phyloP scores from a whole-genome alignment of 257 asterid genomes.

The Ligustrum vulgare region DNA sequence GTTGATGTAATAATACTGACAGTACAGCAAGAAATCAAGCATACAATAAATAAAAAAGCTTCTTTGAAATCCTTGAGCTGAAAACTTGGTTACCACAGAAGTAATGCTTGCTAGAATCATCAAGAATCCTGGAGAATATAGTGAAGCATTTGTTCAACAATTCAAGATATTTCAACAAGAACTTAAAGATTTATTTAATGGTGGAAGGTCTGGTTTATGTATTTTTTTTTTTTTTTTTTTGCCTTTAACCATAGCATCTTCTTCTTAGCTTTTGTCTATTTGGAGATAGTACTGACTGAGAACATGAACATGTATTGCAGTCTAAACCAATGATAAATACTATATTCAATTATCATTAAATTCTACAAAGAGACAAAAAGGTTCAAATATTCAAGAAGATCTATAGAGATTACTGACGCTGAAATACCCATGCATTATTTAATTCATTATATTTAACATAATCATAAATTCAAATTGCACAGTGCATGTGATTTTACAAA shows the following conservation, averaged over 20 bases:
- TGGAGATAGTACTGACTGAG: neutral
- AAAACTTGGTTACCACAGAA: conserved; percentile 90
- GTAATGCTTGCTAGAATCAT: conserved; percentile 92
- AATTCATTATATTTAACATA: too few species aligned
- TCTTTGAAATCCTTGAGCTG: conserved; percentile 96
- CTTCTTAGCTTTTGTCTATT: neutral
- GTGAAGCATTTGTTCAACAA: conserved; percentile 76
- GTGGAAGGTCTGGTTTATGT: conserved; percentile 74
- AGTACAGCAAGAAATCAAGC: conserved; percentile 96
- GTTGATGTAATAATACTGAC: conserved; percentile 28
- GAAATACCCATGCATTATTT: too few species aligned
- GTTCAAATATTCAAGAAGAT: too few species aligned
- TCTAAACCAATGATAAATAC: too few species aligned
- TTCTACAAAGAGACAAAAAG: too few species aligned
- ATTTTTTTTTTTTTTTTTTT: neutral
- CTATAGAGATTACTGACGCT: too few species aligned
- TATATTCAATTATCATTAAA: too few species aligned
- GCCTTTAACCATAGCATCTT: neutral
- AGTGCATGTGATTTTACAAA: too few species aligned
- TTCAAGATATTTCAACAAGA: conserved; percentile 87
- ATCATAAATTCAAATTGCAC: too few species aligned
- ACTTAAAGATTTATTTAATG: conserved; percentile 96
- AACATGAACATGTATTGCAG: neutral
- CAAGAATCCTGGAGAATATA: conserved; percentile 77
- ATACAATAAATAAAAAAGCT: conserved; percentile 98